Percentiles rank a stretch among this genome's conserved stretches.
Evolutionary conservation across 495 filamentous ascomycete species (phyloP).

Genomic region (Penicillium macrosclerotiorum): DNA sequence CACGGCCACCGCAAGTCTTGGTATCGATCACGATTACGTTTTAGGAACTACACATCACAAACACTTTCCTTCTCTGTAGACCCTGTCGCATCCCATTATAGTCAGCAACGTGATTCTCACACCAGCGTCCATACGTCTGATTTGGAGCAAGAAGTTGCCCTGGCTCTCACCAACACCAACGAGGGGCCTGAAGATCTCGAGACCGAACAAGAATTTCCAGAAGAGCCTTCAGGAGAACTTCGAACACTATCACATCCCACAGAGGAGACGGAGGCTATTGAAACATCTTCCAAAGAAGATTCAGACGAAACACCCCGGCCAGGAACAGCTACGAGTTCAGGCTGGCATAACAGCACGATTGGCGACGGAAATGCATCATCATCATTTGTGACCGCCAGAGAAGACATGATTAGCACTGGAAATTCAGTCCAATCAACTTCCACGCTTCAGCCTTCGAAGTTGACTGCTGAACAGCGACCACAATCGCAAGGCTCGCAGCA

Average conservation of each 20-base stretch:
- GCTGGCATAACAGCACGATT: constrained; percentile 4
- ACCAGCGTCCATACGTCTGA: constrained; percentile 2
- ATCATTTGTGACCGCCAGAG: constrained; percentile 35
- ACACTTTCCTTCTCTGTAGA: constrained; percentile 53
- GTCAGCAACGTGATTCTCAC: constrained; percentile 20
- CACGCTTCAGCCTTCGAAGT: constrained; percentile 12
- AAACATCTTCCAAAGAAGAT: constrained; percentile 7
- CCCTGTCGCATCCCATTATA: constrained; percentile 38
- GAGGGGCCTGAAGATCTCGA: constrained; percentile 17
- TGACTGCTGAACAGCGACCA: constrained; percentile 2
- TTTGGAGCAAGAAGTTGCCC: constrained; percentile 19
- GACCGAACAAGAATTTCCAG: constrained; percentile 15
- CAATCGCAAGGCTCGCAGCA: constrained; percentile 15
- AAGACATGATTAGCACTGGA: constrained; percentile 15
- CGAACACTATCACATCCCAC: constrained; percentile 18
- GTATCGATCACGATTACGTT: constrained; percentile 54
- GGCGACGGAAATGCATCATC: constrained; percentile 18
- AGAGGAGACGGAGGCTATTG: constrained; percentile 10
- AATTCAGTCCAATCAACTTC: constrained; percentile 14
- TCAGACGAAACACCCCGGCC: constrained; percentile 13
- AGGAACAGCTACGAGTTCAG: constrained; percentile 5
- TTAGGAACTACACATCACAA: constrained; percentile 57
- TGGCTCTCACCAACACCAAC: constrained; percentile 19
- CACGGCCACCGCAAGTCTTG: constrained; percentile 63
- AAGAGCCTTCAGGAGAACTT: constrained; percentile 18